Evolutionary conservation across 1,139 yeast species (phyloP).

Genomic region (Pichia sorboxylosa): DNA sequence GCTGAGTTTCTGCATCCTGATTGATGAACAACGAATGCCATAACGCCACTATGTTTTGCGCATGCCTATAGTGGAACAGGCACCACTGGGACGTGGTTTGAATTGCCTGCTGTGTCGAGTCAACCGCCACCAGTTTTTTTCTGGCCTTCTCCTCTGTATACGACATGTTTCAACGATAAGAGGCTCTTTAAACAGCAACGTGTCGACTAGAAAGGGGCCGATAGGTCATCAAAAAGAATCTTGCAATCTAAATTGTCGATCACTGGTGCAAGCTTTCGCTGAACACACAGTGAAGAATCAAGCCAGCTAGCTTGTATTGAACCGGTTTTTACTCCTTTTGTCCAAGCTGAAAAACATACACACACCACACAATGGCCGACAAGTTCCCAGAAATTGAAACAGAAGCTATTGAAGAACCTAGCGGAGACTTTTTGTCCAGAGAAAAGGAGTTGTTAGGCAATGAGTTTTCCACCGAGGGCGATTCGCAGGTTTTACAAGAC

Average conservation of each 20-base stretch:
- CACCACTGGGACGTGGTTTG: slow-evolving; percentile 82
- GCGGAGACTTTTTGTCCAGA: slow-evolving; percentile 61
- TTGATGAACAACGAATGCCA: slow-evolving; percentile 33
- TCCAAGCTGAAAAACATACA: no score
- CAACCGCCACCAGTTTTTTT: slow-evolving; percentile 48
- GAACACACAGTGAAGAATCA: no score
- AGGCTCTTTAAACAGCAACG: no score
- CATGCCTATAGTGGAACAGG: slow-evolving; percentile 62
- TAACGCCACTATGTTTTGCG: slow-evolving; percentile 42
- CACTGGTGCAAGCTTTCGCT: no score
- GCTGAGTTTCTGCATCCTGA: slow-evolving; percentile 6
- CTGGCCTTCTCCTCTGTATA: slow-evolving; percentile 45
- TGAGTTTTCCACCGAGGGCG: slow-evolving; percentile 64
- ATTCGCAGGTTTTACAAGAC: slow-evolving; percentile 30
- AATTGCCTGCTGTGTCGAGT: slow-evolving; percentile 75
- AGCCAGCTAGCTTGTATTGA: no score
- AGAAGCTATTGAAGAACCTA: slow-evolving; percentile 21
- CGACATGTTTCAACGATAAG: no score
- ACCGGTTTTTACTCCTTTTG: no score
- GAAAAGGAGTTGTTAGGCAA: slow-evolving; percentile 75
- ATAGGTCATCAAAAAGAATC: no score
- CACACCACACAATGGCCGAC: slow-evolving; percentile 35
- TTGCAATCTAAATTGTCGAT: no score
- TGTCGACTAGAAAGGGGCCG: no score
- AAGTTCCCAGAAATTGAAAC: slow-evolving; percentile 75